Base-by-base conservation (phyloP, 192 early-diverging fungal species). In the Backusella sp. region DNA sequence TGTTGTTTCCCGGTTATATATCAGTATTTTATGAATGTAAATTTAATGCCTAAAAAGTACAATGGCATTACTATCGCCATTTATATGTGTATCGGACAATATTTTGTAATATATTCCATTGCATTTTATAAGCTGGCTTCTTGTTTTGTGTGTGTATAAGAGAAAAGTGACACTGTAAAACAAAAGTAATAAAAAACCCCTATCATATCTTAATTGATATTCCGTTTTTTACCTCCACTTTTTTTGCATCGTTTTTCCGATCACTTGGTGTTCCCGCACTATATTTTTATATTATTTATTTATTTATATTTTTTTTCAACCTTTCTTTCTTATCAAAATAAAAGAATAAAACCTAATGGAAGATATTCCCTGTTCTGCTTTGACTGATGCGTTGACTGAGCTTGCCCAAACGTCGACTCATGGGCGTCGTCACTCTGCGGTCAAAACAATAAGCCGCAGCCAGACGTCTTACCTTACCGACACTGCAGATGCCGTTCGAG, bases 401-500 rank as follows among this genome's bases (percentile, higher is more conserved):
- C 37, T 69, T 23, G 68, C 68, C 35, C 6, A 69, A 35, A 69
- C 35, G 21, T 37, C 68, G 11, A 39, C 68, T 14, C 68, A 35
- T 1, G 68, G 37, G 21, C 34, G n/a, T 23, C 30, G 34, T 69
- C 9, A 41, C 0, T 35, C 34, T 21, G 19, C 36, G 15, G 46
- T 53, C 12, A 34, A 69, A 12, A 36, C 68, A 69, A 69, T 39
- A 41, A n/a, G 44, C 17, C 72, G 72, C 1, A 52, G 44, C 17
- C 39, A 52, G 23, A 53, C 37, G 6, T 73, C 53, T 39, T 37
- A 62, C 14, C 53, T 73, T n/a, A 36, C 59, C 11, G 72, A 73
- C 21, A 73, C 72, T 5, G 72, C 72, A 65, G 72, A 73, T 26
- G 72, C 53, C 4, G 72, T 73, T 15, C 41, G 72, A 73, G 52